phyloP scores from a whole-genome alignment of 225 moss, liverwort and hornwort genomes.

The Anthoceros angustus region DNA sequence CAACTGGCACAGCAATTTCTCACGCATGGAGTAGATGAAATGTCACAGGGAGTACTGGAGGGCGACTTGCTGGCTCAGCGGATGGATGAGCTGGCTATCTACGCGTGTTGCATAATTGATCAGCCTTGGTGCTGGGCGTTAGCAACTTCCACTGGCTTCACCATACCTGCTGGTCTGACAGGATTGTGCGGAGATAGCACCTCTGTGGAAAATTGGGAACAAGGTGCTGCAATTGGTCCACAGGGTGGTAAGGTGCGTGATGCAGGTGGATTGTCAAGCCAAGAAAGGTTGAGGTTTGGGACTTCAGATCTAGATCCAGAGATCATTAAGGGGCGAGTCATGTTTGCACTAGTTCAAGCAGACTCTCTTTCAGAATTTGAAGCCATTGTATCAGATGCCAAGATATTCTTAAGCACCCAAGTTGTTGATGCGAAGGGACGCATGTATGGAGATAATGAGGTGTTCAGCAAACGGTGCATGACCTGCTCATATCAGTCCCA shows the following conservation, averaged over 20 bases:
- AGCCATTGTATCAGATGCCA: background rate
- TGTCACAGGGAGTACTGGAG: constrained; percentile 8
- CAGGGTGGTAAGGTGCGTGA: no score
- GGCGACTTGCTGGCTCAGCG: constrained; percentile 17
- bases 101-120: constrained; percentile 73
- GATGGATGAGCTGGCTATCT: constrained; percentile 53
- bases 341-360: constrained; percentile 32
- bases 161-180: constrained; percentile 29
- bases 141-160: constrained; percentile 44
- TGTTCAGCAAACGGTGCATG: no score
- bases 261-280: background rate
- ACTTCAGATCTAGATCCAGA: background rate
- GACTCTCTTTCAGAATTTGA: constrained; percentile 26
- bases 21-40: background rate
- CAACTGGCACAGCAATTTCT: background rate
- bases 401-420: background rate
- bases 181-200: constrained; percentile 26
- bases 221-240: no score
- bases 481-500: no score
- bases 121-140: constrained; percentile 75
- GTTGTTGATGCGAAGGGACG: background rate
- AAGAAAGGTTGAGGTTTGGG: background rate
- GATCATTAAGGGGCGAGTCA: constrained; percentile 5
- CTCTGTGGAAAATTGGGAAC: background rate
- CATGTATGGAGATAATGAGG: no score